Evolutionary conservation across 2,329 filamentous ascomycete species (phyloP), one percentile per base, ranked within the genome.

Genomic region (Ceratocystiopsis sp.): DNA sequence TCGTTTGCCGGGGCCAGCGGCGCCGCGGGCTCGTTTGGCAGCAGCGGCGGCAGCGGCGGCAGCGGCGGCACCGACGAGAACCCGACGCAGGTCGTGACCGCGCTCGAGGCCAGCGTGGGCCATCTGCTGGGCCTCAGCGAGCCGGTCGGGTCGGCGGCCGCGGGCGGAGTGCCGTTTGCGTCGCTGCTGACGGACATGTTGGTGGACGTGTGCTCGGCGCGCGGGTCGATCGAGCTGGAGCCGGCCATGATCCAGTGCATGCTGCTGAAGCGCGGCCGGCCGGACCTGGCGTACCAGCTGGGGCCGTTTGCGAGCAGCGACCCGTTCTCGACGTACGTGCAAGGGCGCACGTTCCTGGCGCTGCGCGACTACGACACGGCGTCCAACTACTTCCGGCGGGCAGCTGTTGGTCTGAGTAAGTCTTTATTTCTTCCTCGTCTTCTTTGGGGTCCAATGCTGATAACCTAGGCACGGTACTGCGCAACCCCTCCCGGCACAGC

Each of bases 331-430:
- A 82, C 68, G 51, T 98, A 98, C 55, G 71, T 96, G 5, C 84
- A 87, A 58, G 91, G 83, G 3, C 78, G 91, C 29, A 69, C 93
- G 40, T 72, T 75, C 50, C 65, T 96, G 33, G 75, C 78, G 6
- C 71, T 80, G 49, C 80, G 79, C 43, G 80, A 93, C 54, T 78
- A 78, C 56, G 72, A 75, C 45, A 68, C 74, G 35, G 89, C 91
- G 43, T 74, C 84, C 25, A 64, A 73, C 25, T 74, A 76, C 54
- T 95, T 98, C 60, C 78, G 78, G 51, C 89, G 81, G 56, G 84
- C 86, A 46, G 84, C 85, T 17, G 80, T 84, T 53, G 79, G 80
- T 44, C 75, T 93, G 59, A 79, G 84, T 87, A 72, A 65, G 80
- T 69, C 10, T 29, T 29, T 38, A 4, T 13, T n/a, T 40, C 10